Evolutionary conservation across 192 early-diverging fungal species (phyloP).

Genomic region (Funneliformis mosseae): DNA sequence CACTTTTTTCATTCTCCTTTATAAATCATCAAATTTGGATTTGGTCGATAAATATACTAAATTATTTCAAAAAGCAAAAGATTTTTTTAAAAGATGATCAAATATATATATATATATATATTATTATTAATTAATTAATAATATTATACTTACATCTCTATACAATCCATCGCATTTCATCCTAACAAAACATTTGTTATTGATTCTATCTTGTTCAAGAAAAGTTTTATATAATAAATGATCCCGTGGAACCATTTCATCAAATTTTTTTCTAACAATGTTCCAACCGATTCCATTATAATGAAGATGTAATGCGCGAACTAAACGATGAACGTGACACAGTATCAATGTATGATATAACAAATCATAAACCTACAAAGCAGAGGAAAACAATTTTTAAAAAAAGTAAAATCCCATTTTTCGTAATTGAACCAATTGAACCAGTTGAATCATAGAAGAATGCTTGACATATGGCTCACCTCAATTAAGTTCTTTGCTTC

Average conservation of each 20-base stretch:
- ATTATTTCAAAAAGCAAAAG: neutral
- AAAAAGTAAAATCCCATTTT: neutral
- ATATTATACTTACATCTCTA: constrained; percentile 51
- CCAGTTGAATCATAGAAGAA: no score
- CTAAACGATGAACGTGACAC: constrained; percentile 61
- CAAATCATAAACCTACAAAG: constrained; percentile 55
- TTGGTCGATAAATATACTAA: constrained; percentile 42
- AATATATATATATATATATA: no score
- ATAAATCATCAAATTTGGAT: constrained; percentile 44
- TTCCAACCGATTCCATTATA: constrained; percentile 62
- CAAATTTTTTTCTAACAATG: constrained; percentile 54
- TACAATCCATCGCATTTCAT: constrained; percentile 73
- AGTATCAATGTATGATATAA: constrained; percentile 67
- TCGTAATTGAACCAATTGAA: neutral
- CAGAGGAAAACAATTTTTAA: no score
- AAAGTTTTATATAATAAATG: constrained; percentile 51
- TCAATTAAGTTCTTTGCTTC: constrained; percentile 46
- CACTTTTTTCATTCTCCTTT: neutral
- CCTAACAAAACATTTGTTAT: constrained; percentile 63
- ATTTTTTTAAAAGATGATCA: no score
- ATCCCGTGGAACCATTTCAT: constrained; percentile 45
- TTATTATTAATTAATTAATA: neutral
- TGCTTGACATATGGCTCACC: constrained; percentile 7
- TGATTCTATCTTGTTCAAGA: constrained; percentile 45
- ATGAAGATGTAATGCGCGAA: constrained; percentile 61